Percentiles rank a stretch among this genome's conserved stretches.
Evolutionary conservation across 2,329 filamentous ascomycete species (phyloP).

Genomic region (Fusarium beomiforme): DNA sequence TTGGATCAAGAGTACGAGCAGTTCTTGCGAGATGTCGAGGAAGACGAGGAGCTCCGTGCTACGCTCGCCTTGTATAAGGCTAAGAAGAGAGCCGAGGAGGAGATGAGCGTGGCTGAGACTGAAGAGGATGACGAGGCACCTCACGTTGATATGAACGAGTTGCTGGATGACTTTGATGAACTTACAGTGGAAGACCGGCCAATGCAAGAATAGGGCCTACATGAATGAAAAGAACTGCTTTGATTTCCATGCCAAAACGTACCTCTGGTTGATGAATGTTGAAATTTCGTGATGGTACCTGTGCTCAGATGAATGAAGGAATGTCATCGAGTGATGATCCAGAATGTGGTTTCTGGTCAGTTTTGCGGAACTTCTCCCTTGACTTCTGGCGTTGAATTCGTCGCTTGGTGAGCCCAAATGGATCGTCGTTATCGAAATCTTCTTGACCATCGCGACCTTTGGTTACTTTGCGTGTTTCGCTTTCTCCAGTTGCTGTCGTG

Average conservation of each 20-base stretch:
- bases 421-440: slow-evolving; percentile 47
- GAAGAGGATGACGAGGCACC: slow-evolving; percentile 74
- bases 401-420: slow-evolving; percentile 49
- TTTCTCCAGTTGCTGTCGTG: slow-evolving; percentile 6
- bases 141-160: slow-evolving; percentile 79
- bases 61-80: slow-evolving; percentile 89
- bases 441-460: slow-evolving; percentile 8
- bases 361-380: slow-evolving; percentile 42
- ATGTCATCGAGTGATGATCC: slow-evolving; percentile 46
- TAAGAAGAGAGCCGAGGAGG: slow-evolving; percentile 61
- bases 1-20: slow-evolving; percentile 96
- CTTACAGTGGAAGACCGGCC: slow-evolving; percentile 57
- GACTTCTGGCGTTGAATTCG: slow-evolving; percentile 46
- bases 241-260: background rate
- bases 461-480: background rate
- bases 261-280: background rate
- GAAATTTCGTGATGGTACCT: background rate
- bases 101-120: slow-evolving; percentile 75
- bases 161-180: slow-evolving; percentile 94
- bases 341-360: slow-evolving; percentile 14
- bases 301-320: slow-evolving; percentile 49
- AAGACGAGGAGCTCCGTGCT: slow-evolving; percentile 86
- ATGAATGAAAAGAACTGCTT: slow-evolving; percentile 40
- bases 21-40: slow-evolving; percentile 96
- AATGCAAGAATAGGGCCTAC: slow-evolving; percentile 48